Percentiles rank a stretch among this genome's conserved stretches.
Evolutionary conservation across 768 basidiomycete species (phyloP).

Genomic region (Panaeolus cyanescens): DNA sequence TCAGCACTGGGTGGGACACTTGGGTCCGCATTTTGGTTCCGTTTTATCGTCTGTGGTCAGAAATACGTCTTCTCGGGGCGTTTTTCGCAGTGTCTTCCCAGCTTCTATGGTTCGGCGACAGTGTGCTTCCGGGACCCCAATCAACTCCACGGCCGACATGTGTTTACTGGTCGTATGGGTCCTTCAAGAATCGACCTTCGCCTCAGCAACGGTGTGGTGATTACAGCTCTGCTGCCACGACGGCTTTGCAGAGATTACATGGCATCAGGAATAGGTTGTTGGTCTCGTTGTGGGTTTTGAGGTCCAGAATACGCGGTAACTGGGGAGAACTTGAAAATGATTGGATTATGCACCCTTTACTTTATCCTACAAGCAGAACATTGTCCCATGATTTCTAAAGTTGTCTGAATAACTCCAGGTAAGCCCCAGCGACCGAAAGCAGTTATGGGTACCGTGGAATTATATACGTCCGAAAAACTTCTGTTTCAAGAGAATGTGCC

Average conservation of each 20-base stretch:
- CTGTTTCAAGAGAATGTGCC: background rate
- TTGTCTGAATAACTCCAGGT: too few relatives aligned
- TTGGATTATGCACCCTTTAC: too few relatives aligned
- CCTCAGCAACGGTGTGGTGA: background rate
- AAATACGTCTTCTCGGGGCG: background rate
- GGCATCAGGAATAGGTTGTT: background rate
- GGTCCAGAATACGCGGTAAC: background rate
- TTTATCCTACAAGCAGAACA: too few relatives aligned
- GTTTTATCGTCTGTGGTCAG: background rate
- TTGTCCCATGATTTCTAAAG: too few relatives aligned
- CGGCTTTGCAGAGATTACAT: background rate
- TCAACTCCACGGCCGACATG: background rate
- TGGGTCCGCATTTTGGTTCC: background rate
- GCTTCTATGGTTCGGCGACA: background rate
- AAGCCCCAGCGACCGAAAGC: too few relatives aligned
- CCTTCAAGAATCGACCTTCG: background rate
- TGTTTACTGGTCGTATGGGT: background rate
- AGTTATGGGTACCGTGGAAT: background rate
- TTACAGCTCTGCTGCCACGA: background rate
- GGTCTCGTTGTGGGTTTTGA: background rate
- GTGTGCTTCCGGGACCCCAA: background rate
- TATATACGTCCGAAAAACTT: background rate
- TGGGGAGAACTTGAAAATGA: too few relatives aligned
- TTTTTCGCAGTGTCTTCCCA: background rate
- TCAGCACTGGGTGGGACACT: background rate